Evolutionary conservation across 2,329 filamentous ascomycete species (phyloP).

Genomic region (Ascochyta fabae): DNA sequence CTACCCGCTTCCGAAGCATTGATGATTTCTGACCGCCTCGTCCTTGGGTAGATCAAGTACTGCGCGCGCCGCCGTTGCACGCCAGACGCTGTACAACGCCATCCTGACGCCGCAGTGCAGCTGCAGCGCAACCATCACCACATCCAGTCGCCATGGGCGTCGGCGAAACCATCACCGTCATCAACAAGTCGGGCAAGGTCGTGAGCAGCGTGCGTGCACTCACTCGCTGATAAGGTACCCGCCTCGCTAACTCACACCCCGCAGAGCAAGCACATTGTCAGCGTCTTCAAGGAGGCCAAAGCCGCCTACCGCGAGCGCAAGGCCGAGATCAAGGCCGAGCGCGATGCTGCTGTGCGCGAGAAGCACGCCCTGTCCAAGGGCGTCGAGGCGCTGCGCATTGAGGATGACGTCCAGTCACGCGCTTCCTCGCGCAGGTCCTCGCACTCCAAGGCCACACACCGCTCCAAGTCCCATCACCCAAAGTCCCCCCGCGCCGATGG

Average conservation of each 20-base stretch:
- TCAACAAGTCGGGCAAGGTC: slow-evolving; percentile 90
- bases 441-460: slow-evolving; percentile 24
- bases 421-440: slow-evolving; percentile 33
- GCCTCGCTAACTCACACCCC: slow-evolving; percentile 8
- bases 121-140: slow-evolving; percentile 24
- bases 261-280: slow-evolving; percentile 87
- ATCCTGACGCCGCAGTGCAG: slow-evolving; percentile 29
- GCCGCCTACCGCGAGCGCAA: slow-evolving; percentile 88
- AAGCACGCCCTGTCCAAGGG: slow-evolving; percentile 64
- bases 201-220: slow-evolving; percentile 76
- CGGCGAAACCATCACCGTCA: slow-evolving; percentile 82
- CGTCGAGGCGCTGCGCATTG: slow-evolving; percentile 56
- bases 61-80: slow-evolving; percentile 25
- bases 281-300: slow-evolving; percentile 91
- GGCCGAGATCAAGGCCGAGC: slow-evolving; percentile 76
- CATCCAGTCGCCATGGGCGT: slow-evolving; percentile 46
- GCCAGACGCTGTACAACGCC: slow-evolving; percentile 23
- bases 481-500: slow-evolving; percentile 21
- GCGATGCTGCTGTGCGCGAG: slow-evolving; percentile 64
- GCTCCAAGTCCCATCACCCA: slow-evolving; percentile 32
- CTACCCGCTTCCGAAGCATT: slow-evolving; percentile 35
- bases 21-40: slow-evolving; percentile 42
- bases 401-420: slow-evolving; percentile 47
- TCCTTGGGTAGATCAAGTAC: slow-evolving; percentile 21
- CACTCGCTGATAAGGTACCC: slow-evolving; percentile 6